Evolutionary conservation across 179 eudicot species (phyloP).

Genomic region (Camellia oleifera): DNA sequence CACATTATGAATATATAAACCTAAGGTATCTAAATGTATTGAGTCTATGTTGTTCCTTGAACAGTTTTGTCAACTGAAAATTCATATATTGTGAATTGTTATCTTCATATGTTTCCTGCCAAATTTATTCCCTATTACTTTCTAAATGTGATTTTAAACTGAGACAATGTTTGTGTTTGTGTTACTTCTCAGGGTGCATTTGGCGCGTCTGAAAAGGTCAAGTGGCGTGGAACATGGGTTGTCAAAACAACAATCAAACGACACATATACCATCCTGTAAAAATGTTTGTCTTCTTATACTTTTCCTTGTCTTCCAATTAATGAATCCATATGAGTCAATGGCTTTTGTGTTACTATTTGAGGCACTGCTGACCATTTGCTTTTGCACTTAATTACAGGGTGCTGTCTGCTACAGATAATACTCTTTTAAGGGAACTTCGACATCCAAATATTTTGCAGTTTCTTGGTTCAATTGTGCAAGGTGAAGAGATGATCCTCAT

Average conservation of each 20-base stretch:
- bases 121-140: background rate
- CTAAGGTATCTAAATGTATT: background rate
- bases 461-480: conserved; percentile 46
- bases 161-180: background rate
- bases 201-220: conserved; percentile 38
- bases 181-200: conserved; percentile 26
- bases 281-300: conserved; percentile 21
- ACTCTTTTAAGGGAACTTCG: conserved; percentile 43
- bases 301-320: background rate
- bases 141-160: background rate
- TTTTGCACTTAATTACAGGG: conserved; percentile 24
- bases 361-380: background rate
- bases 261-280: conserved; percentile 31
- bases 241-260: conserved; percentile 35
- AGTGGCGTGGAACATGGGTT: conserved; percentile 50
- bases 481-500: conserved; percentile 46
- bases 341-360: background rate
- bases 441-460: conserved; percentile 45
- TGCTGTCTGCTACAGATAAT: conserved; percentile 38
- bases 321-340: background rate
- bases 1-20: background rate
- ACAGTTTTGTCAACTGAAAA: background rate
- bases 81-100: background rate
- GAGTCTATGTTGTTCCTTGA: background rate
- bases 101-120: background rate